Evolutionary conservation across 306 rosid species (phyloP).

Genomic region (Malus sieversii): DNA sequence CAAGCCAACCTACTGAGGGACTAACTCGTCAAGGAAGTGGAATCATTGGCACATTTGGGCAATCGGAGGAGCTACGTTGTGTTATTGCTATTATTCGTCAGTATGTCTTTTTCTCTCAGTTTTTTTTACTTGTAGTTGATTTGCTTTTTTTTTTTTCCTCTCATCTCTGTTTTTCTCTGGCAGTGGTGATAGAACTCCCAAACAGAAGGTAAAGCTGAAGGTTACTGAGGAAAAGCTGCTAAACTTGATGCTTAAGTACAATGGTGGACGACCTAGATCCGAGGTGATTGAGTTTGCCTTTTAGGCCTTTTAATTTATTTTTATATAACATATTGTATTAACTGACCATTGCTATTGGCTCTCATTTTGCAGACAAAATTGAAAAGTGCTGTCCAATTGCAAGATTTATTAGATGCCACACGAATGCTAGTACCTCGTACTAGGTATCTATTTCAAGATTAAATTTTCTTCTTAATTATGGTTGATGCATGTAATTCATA

Average conservation of each 20-base stretch:
- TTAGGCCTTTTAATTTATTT: not conserved
- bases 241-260: slow-evolving; percentile 84
- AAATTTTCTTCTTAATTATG: not conserved
- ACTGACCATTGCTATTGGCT: slow-evolving; percentile 18
- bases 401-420: slow-evolving; percentile 94
- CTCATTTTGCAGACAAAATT: slow-evolving; percentile 69
- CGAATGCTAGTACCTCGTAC: slow-evolving; percentile 85
- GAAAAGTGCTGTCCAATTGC: slow-evolving; percentile 95
- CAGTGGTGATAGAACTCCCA: slow-evolving; percentile 99
- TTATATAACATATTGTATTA: not conserved
- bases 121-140: not conserved
- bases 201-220: slow-evolving; percentile 93
- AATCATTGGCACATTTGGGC: slow-evolving; percentile 75
- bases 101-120: slow-evolving; percentile 43
- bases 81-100: slow-evolving; percentile 90
- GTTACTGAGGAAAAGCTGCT: slow-evolving; percentile 92
- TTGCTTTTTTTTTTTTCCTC: slow-evolving; percentile 3
- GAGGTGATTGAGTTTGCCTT: slow-evolving; percentile 49
- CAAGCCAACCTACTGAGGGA: slow-evolving; percentile 55
- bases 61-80: slow-evolving; percentile 89
- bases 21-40: slow-evolving; percentile 98
- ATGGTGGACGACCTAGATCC: slow-evolving; percentile 86
- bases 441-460: slow-evolving; percentile 37
- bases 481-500: not conserved
- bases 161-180: slow-evolving; percentile 25